These are phyloP conservation scores for Leishmania mexicana DNA, from an alignment of 208 protist species.

Conservation along the genomic window DNA sequence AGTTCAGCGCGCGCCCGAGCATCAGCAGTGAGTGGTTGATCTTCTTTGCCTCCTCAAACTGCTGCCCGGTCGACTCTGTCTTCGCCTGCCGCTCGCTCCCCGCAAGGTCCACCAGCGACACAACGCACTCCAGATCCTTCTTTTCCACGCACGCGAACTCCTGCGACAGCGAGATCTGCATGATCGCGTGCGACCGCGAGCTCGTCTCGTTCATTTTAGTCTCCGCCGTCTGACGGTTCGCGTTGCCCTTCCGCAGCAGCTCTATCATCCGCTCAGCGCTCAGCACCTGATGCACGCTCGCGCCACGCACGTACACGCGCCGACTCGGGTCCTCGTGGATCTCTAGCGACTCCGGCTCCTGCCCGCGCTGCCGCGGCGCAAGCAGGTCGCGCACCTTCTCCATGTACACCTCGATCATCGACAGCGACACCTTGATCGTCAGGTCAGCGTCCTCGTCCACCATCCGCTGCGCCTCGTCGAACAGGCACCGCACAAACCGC, in stretches of 20 bases:
- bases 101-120: conserved; percentile 85
- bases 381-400: conserved; percentile 82
- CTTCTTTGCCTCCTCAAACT: conserved; percentile 90
- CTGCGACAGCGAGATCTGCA: conserved; percentile 77
- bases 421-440: conserved; percentile 64
- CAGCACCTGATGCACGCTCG: conserved; percentile 75
- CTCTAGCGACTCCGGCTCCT: conserved; percentile 76
- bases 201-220: conserved; percentile 90
- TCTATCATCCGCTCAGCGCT: conserved; percentile 70
- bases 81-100: conserved; percentile 86
- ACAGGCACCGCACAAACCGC: conserved; percentile 44
- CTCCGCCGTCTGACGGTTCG: conserved; percentile 69
- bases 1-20: conserved; percentile 87
- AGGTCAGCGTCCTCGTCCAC: conserved; percentile 55
- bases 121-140: conserved; percentile 55
- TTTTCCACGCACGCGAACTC: conserved; percentile 54
- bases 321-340: conserved; percentile 66
- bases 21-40: conserved; percentile 90
- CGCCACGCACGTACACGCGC: conserved; percentile 64
- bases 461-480: conserved; percentile 46
- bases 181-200: conserved; percentile 90
- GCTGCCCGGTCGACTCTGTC: conserved; percentile 74
- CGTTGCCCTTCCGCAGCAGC: conserved; percentile 63
- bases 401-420: conserved; percentile 87
- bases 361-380: conserved; percentile 54